These are phyloP conservation scores for Aspergillus viridinutans DNA, from an alignment of 2,329 filamentous ascomycete genomes.

Conservation along the genomic window DNA sequence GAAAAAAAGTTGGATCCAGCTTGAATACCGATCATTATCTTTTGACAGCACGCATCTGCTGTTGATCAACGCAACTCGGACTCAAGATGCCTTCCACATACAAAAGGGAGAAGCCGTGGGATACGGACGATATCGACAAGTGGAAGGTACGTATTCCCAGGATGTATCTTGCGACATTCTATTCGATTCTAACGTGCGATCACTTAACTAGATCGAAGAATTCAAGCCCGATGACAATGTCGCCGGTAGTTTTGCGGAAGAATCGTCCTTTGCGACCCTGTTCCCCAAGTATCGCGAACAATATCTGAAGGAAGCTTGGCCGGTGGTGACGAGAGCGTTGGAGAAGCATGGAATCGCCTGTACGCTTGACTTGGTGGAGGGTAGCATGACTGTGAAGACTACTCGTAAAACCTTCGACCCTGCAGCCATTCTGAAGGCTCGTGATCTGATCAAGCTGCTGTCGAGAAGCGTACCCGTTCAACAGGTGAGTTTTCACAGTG, in stretches of 20 bases:
- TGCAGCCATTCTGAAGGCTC: conserved; percentile 84
- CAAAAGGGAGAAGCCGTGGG: conserved; percentile 88
- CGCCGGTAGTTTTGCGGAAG: conserved; percentile 82
- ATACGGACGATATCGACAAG: conserved; percentile 95
- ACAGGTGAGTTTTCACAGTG: conserved; percentile 45
- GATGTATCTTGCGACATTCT: neutral
- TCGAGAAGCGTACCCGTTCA: conserved; percentile 87
- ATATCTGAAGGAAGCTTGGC: conserved; percentile 90
- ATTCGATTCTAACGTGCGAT: conserved; percentile 6
- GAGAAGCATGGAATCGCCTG: conserved; percentile 87
- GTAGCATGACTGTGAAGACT: conserved; percentile 94
- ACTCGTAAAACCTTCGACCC: conserved; percentile 90
- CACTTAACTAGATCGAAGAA: conserved; percentile 59
- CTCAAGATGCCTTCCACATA: conserved; percentile 77
- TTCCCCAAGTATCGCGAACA: conserved; percentile 97
- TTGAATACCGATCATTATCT: neutral
- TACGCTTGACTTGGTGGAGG: conserved; percentile 89
- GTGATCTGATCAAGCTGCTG: conserved; percentile 90
- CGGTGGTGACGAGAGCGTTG: conserved; percentile 78
- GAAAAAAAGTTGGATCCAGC: conserved; percentile 17
- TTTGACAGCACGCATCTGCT: conserved; percentile 4
- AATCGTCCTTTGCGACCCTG: conserved; percentile 77
- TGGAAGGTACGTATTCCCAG: conserved; percentile 62
- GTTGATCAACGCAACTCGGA: neutral
- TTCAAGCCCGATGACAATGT: conserved; percentile 84